phyloP scores from a whole-genome alignment of 805 yeast species.

The Wickerhamomyces chaumierensis region DNA sequence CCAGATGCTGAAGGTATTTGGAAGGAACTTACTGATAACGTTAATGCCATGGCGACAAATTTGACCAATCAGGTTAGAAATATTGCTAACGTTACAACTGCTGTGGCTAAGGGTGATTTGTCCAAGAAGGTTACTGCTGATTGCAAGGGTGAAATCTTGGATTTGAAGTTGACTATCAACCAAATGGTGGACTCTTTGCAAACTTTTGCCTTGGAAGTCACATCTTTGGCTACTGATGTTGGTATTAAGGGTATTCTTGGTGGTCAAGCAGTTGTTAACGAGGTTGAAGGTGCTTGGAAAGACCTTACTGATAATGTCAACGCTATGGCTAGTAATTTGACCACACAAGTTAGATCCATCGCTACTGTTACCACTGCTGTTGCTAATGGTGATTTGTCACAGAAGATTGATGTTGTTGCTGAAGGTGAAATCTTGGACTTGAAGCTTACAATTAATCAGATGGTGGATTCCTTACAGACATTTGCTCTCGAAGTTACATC shows the following conservation, averaged over 20 bases:
- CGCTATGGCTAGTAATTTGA: slow-evolving; percentile 78
- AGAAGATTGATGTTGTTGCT: slow-evolving; percentile 80
- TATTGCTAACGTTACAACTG: slow-evolving; percentile 76
- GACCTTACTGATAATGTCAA: slow-evolving; percentile 76
- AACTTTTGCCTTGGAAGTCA: slow-evolving; percentile 67
- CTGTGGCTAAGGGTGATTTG: slow-evolving; percentile 85
- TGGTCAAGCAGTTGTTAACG: slow-evolving; percentile 77
- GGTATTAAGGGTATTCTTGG: slow-evolving; percentile 77
- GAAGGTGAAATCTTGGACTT: slow-evolving; percentile 80
- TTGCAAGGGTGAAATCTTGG: not conserved
- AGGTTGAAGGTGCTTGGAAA: slow-evolving; percentile 85
- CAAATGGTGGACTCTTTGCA: slow-evolving; percentile 84
- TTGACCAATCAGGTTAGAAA: slow-evolving; percentile 85
- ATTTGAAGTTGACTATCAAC: slow-evolving; percentile 41
- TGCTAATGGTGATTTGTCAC: slow-evolving; percentile 77
- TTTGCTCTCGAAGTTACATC: slow-evolving; percentile 84
- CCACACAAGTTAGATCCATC: slow-evolving; percentile 80
- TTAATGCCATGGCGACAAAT: slow-evolving; percentile 86
- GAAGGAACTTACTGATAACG: slow-evolving; percentile 85
- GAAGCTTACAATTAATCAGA: slow-evolving; percentile 76
- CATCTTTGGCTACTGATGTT: slow-evolving; percentile 75
- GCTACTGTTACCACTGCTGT: slow-evolving; percentile 90
- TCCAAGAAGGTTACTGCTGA: slow-evolving; percentile 45
- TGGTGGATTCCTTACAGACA: slow-evolving; percentile 81
- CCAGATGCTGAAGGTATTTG: slow-evolving; percentile 82